Conservation (phyloP, 441 rosid genomes). For the Populus hybrid region DNA sequence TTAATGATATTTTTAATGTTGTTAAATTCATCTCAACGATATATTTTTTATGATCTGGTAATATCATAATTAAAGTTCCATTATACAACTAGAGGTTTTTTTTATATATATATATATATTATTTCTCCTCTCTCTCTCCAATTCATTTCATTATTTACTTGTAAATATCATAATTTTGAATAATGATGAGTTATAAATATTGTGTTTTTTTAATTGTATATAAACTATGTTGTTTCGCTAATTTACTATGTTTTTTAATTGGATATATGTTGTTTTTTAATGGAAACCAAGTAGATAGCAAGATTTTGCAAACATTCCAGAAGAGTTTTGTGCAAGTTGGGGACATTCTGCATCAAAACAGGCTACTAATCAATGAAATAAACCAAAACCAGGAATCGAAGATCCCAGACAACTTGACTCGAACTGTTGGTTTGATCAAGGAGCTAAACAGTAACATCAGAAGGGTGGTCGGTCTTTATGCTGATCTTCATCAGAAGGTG, state of each 20-base stretch:
- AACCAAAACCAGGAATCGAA: slow-evolving; percentile 88
- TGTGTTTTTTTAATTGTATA: no score
- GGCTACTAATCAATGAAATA: slow-evolving; percentile 74
- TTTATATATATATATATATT: no score
- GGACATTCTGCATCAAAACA: slow-evolving; percentile 71
- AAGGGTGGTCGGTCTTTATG: slow-evolving; percentile 68
- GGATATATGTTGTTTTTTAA: background rate
- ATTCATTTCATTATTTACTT: no score
- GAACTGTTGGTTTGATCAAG: slow-evolving; percentile 72
- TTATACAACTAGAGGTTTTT: no score
- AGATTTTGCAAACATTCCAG: slow-evolving; percentile 57
- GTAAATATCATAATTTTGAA: no score
- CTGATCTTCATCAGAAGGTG: slow-evolving; percentile 76
- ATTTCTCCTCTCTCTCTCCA: no score
- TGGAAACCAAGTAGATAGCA: slow-evolving; percentile 47
- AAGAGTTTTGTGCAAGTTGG: slow-evolving; percentile 75
- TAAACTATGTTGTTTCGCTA: no score
- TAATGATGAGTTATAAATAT: no score
- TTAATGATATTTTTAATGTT: no score
- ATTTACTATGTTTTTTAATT: no score
- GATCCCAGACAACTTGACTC: slow-evolving; percentile 66
- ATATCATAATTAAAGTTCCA: no score
- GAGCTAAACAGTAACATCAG: slow-evolving; percentile 88
- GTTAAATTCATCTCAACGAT: rapidly evolving
- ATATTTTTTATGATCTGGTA: no score